These are phyloP conservation scores for Sordariomycetes sp. DNA, from an alignment of 2,329 filamentous ascomycete species.

Conservation along the genomic window DNA sequence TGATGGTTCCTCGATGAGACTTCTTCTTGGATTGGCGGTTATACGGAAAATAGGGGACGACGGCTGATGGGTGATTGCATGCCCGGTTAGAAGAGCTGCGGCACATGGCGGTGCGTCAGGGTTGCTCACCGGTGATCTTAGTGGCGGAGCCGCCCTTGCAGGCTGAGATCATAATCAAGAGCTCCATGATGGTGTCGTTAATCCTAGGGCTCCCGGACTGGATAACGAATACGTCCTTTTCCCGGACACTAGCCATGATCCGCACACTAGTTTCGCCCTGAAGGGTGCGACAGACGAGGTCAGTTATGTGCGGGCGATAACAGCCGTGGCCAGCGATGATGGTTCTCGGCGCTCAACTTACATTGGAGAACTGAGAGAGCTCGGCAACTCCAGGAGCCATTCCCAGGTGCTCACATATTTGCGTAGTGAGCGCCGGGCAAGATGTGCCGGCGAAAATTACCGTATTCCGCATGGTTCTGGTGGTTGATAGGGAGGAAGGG, in stretches of 20 bases:
- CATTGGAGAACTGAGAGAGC: conserved; percentile 59
- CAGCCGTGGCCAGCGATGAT: not conserved
- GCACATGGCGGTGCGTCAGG: conserved; percentile 13
- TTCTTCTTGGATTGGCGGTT: conserved; percentile 99
- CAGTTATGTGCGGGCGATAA: not conserved
- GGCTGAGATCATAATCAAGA: conserved; percentile 97
- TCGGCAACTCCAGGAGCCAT: conserved; percentile 52
- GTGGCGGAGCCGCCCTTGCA: conserved; percentile 97
- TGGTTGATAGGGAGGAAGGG: conserved; percentile 10
- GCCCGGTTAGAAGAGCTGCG: not conserved
- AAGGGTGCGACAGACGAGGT: conserved; percentile 8
- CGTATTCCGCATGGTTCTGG: conserved; percentile 44
- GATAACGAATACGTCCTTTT: conserved; percentile 98
- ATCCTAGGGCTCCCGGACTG: conserved; percentile 93
- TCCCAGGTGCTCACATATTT: conserved; percentile 56
- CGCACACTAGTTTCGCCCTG: conserved; percentile 59
- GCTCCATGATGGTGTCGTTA: conserved; percentile 98
- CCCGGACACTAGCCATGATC: conserved; percentile 67
- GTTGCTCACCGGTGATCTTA: conserved; percentile 70
- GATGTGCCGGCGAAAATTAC: conserved; percentile 56
- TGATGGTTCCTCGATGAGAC: conserved; percentile 89
- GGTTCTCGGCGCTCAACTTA: conserved; percentile 18
- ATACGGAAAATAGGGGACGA: conserved; percentile 95
- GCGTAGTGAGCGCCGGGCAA: conserved; percentile 48
- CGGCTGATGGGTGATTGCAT: conserved; percentile 36